phyloP scores from a whole-genome alignment of 2,329 filamentous ascomycete species.

The Cercospora sp. region DNA sequence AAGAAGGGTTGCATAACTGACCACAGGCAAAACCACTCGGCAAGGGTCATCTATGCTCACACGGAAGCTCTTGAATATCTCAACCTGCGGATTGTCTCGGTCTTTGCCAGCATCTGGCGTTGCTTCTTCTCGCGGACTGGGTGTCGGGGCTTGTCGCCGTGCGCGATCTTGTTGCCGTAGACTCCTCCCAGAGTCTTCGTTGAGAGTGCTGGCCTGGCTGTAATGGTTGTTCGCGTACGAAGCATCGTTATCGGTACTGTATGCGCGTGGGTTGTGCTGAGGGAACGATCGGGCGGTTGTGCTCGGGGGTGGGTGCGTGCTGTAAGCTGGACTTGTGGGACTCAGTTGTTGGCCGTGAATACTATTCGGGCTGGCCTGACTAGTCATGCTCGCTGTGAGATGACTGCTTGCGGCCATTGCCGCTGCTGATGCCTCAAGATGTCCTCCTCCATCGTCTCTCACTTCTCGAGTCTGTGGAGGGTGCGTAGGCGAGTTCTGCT shows the following conservation, averaged over 20 bases:
- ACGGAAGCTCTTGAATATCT: constrained; percentile 98
- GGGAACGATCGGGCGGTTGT: constrained; percentile 36
- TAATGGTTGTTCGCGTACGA: constrained; percentile 31
- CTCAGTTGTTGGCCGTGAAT: constrained; percentile 44
- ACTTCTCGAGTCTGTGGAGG: constrained; percentile 39
- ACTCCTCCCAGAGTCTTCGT: constrained; percentile 21
- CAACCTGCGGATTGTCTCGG: constrained; percentile 60
- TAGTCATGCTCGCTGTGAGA: constrained; percentile 51
- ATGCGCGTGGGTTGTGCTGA: constrained; percentile 20
- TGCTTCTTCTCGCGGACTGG: constrained; percentile 37
- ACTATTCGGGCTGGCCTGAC: constrained; percentile 45
- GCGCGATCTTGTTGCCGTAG: constrained; percentile 29
- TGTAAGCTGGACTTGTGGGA: constrained; percentile 53
- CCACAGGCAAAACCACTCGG: constrained; percentile 89
- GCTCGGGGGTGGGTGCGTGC: constrained; percentile 34
- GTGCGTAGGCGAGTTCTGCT: constrained; percentile 54
- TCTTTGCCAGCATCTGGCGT: constrained; percentile 27
- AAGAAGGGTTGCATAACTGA: constrained; percentile 23
- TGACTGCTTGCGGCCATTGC: constrained; percentile 53
- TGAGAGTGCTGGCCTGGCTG: constrained; percentile 29
- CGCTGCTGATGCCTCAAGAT: constrained; percentile 52
- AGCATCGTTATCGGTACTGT: constrained; percentile 28
- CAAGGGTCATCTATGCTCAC: constrained; percentile 98
- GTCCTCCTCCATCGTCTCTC: constrained; percentile 35
- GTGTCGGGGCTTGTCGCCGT: constrained; percentile 35